Base-by-base conservation (phyloP, 2,329 filamentous ascomycete species). In the Zymoseptoria tritici region DNA sequence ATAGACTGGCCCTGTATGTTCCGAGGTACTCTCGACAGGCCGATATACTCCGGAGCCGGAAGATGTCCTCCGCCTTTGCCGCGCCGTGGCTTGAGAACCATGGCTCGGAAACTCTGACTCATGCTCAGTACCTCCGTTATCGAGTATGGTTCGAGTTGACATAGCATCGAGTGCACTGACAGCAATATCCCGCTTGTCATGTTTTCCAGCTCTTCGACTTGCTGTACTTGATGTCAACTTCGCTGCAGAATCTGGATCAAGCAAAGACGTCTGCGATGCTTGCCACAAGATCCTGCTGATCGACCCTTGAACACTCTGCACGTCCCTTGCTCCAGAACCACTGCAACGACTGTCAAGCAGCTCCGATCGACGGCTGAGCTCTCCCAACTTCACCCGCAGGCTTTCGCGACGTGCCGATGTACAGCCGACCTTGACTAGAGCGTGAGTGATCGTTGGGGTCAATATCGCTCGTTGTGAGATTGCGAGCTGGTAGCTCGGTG, bases 391-490 rank as follows among this genome's bases (percentile, higher is more conserved):
- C 50, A 21, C 51, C 21, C 52, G 19, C 52, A 65, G 49, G 5
- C 52, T 24, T 21, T 21, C 16, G 50, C 56, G 57, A 22, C 54
- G 58, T 16, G 64, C 61, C 16, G 61, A 53, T 21, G 22, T 31
- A 50, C 21, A 54, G 26, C 59, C 58, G 22, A 66, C 52, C 16
- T 59, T 57, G 22, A 29, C 56, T 5, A 71, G 31, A 11, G 75
- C 76, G 49, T 73, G 72, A 46, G 64, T 68, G 50, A 79, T 69
- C 0, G 71, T 75, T 4, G 76, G 75, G n/a, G 75, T 22, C 19
- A 78, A 67, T 13, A 71, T 66, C 19, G 72, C 68, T 60, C 75
- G 69, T 8, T 52, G 31, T 5, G 61, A 57, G 5, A 67, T 9
- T 46, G 75, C 72, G 19, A 59, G 58, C 19, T 74, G 62, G 61